Percentiles rank a stretch among this genome's conserved stretches.
These are phyloP conservation scores for Piper betle DNA, from an alignment of 164 flowering plant genomes.

Conservation along the genomic window DNA sequence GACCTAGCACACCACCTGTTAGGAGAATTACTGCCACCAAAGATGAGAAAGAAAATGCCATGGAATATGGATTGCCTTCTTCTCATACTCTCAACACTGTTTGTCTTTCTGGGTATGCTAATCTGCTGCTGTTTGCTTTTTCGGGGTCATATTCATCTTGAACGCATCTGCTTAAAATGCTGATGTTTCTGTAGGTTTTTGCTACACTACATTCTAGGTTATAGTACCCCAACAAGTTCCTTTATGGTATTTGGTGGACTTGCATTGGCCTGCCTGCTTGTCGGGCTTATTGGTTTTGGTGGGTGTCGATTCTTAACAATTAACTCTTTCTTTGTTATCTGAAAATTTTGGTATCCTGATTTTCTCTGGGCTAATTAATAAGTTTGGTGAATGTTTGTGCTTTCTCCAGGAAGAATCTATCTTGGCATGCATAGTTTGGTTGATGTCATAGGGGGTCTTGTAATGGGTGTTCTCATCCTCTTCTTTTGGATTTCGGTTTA, in stretches of 20 bases:
- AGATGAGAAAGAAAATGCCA: constrained; percentile 89
- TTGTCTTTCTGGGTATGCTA: constrained; percentile 78
- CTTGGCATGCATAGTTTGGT: constrained; percentile 96
- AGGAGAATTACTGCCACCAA: constrained; percentile 72
- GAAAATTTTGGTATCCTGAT: neutral
- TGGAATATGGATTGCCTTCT: constrained; percentile 97
- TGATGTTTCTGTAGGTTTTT: constrained; percentile 39
- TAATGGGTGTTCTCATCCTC: constrained; percentile 56
- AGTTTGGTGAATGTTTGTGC: constrained; percentile 7
- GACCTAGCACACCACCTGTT: constrained; percentile 86
- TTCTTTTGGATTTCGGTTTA: constrained; percentile 59
- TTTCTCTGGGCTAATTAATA: constrained; percentile 4
- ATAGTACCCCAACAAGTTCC: constrained; percentile 19
- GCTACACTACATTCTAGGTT: constrained; percentile 36
- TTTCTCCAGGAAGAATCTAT: constrained; percentile 76
- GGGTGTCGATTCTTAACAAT: constrained; percentile 5
- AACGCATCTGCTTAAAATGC: neutral
- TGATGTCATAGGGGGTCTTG: constrained; percentile 68
- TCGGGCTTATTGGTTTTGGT: constrained; percentile 64
- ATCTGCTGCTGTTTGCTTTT: neutral
- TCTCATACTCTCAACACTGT: constrained; percentile 97
- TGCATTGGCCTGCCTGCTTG: constrained; percentile 36
- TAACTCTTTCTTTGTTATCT: neutral
- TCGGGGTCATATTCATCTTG: neutral
- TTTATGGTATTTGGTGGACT: constrained; percentile 22